Evolutionary conservation across 176 grass and related monocot genomes (phyloP).

Genomic region (Rhipidocladum racemiflorum): DNA sequence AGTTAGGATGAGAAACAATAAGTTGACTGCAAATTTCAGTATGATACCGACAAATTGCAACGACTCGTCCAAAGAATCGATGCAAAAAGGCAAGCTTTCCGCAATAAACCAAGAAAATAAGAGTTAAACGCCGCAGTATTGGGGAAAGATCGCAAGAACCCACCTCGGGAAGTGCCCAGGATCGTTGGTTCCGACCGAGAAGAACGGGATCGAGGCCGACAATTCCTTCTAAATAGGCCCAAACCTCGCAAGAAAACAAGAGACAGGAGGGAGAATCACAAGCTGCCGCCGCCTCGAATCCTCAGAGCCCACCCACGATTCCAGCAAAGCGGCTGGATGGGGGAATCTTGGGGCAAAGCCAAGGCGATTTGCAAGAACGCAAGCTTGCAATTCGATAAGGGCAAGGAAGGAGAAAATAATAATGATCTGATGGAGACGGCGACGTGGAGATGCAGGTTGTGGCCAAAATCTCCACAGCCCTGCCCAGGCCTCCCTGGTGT

Average conservation of each 20-base stretch:
- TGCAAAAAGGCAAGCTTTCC: neutral
- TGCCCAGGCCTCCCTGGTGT: constrained; percentile 6
- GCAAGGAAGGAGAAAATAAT: constrained; percentile 25
- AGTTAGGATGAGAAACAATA: neutral
- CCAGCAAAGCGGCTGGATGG: constrained; percentile 23
- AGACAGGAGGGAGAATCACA: neutral
- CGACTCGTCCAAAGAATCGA: neutral
- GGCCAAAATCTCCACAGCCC: constrained; percentile 39
- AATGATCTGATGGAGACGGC: constrained; percentile 51
- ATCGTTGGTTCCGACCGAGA: constrained; percentile 29
- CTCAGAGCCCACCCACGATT: constrained; percentile 33
- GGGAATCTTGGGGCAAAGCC: constrained; percentile 20
- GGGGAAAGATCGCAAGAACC: constrained; percentile 16
- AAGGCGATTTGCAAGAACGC: constrained; percentile 36
- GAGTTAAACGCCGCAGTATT: neutral
- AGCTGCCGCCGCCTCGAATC: constrained; percentile 25
- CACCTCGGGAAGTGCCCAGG: constrained; percentile 21
- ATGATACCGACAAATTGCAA: neutral
- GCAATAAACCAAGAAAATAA: constrained; percentile 2
- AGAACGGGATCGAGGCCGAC: neutral
- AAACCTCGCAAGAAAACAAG: constrained; percentile 15
- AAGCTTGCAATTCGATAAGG: constrained; percentile 26
- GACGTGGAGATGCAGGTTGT: constrained; percentile 40
- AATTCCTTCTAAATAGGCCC: constrained; percentile 26
- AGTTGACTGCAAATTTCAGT: neutral